Conservation (phyloP, 306 rosid species). For the Lupinus albus region DNA sequence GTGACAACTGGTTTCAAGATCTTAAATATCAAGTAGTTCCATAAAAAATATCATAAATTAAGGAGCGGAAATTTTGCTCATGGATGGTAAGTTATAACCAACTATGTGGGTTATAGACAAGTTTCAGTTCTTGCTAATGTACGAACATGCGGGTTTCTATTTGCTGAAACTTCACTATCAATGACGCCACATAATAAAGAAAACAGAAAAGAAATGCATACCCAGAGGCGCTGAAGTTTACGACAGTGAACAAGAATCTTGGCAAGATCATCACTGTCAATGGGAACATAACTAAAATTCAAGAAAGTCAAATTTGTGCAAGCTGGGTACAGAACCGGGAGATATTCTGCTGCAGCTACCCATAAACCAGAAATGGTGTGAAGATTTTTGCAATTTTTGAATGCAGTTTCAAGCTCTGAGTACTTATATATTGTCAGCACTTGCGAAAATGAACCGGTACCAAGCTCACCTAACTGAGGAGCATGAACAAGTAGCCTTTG, state of each 20-base stretch:
- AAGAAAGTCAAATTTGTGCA: slow-evolving; percentile 68
- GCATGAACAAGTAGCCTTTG: slow-evolving; percentile 57
- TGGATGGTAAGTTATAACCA: neutral
- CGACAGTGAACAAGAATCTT: slow-evolving; percentile 71
- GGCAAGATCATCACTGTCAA: slow-evolving; percentile 61
- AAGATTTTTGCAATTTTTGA: slow-evolving; percentile 62
- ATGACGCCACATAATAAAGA: slow-evolving; percentile 13
- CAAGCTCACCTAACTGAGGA: slow-evolving; percentile 71
- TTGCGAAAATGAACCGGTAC: slow-evolving; percentile 68
- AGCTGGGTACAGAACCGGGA: slow-evolving; percentile 70
- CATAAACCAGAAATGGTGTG: slow-evolving; percentile 79
- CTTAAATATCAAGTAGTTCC: slow-evolving; percentile 4
- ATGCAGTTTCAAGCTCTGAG: slow-evolving; percentile 63
- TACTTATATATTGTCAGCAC: slow-evolving; percentile 60
- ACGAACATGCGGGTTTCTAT: slow-evolving; percentile 3
- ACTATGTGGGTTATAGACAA: slow-evolving; percentile 6
- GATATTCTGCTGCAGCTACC: slow-evolving; percentile 55
- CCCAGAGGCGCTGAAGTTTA: slow-evolving; percentile 74
- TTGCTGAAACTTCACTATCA: slow-evolving; percentile 25
- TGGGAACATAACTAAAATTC: slow-evolving; percentile 70
- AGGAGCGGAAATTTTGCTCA: neutral
- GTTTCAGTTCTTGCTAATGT: slow-evolving; percentile 4
- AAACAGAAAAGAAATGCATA: slow-evolving; percentile 35
- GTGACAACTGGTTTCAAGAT: neutral
- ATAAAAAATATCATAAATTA: slow-evolving; percentile 2